Percentiles rank a stretch among this genome's conserved stretches.
These are phyloP conservation scores for Rhexocercosporidium sp. DNA, from an alignment of 2,329 filamentous ascomycete genomes.

Conservation along the genomic window DNA sequence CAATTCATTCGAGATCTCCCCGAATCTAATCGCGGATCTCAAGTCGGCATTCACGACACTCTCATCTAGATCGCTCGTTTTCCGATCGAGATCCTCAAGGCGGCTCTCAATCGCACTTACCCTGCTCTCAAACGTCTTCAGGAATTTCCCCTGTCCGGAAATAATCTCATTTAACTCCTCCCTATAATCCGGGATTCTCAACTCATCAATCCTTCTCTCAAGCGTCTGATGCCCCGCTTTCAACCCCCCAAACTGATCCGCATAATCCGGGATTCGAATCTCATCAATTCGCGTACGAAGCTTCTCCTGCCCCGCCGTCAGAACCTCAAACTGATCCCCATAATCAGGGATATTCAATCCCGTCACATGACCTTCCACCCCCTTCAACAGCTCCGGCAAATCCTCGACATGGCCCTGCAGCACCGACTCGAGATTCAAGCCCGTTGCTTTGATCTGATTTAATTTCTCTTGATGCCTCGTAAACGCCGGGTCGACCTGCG, in stretches of 20 bases:
- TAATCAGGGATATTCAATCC: slow-evolving; percentile 27
- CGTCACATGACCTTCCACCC: slow-evolving; percentile 29
- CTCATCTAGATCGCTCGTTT: slow-evolving; percentile 26
- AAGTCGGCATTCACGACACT: slow-evolving; percentile 30
- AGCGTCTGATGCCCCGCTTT: not conserved
- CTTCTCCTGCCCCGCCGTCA: slow-evolving; percentile 23
- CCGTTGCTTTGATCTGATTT: slow-evolving; percentile 31
- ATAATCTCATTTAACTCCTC: slow-evolving; percentile 12
- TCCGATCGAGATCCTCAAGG: slow-evolving; percentile 26
- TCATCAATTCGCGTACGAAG: slow-evolving; percentile 15
- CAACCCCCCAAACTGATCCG: slow-evolving; percentile 10
- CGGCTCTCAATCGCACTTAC: slow-evolving; percentile 22
- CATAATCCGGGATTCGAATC: slow-evolving; percentile 3
- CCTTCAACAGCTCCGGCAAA: slow-evolving; percentile 24
- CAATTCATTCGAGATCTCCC: slow-evolving; percentile 35
- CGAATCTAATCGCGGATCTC: slow-evolving; percentile 33
- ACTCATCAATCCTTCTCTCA: too few species aligned
- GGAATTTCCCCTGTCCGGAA: slow-evolving; percentile 1
- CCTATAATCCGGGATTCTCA: not conserved
- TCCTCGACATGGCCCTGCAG: slow-evolving; percentile 28
- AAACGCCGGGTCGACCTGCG: slow-evolving; percentile 31
- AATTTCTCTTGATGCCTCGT: slow-evolving; percentile 32
- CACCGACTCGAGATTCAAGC: slow-evolving; percentile 31
- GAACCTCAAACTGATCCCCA: slow-evolving; percentile 22
- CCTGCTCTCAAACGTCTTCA: slow-evolving; percentile 25